Percentiles rank a stretch among this genome's conserved stretches.
These are phyloP conservation scores for Colletotrichum endophyticum DNA, from an alignment of 2,329 filamentous ascomycete species.

Conservation along the genomic window DNA sequence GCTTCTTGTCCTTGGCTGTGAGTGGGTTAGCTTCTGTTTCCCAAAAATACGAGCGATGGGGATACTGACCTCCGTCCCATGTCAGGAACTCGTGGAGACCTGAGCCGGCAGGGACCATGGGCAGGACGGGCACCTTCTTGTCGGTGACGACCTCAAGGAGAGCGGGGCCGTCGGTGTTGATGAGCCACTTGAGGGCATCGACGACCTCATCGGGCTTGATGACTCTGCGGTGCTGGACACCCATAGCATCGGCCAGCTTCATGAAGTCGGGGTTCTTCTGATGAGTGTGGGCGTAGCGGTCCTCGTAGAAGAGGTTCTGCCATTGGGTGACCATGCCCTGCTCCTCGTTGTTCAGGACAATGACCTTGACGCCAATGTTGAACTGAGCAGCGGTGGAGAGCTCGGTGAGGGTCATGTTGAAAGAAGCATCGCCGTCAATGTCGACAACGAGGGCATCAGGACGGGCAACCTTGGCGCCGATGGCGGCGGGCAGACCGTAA, in stretches of 20 bases:
- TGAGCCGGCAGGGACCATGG: conserved; percentile 91
- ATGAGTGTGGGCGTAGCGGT: conserved; percentile 90
- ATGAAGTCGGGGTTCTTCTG: conserved; percentile 96
- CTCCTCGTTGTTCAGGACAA: conserved; percentile 95
- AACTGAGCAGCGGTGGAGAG: conserved; percentile 93
- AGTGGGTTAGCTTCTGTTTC: conserved; percentile 32
- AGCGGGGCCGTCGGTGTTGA: conserved; percentile 88
- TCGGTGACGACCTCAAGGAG: conserved; percentile 92
- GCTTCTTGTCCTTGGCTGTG: conserved; percentile 70
- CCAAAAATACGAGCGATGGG: not conserved
- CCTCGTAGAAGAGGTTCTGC: conserved; percentile 97
- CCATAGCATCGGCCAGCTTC: conserved; percentile 92
- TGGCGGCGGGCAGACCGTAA: conserved; percentile 90
- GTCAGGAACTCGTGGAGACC: conserved; percentile 92
- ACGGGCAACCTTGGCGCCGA: conserved; percentile 86
- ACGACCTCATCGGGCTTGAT: conserved; percentile 78
- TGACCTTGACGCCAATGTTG: conserved; percentile 94
- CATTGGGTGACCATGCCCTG: conserved; percentile 99
- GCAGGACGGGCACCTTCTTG: conserved; percentile 91
- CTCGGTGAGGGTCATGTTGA: conserved; percentile 98
- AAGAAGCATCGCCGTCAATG: conserved; percentile 98
- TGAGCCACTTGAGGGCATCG: conserved; percentile 84
- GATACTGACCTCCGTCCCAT: conserved; percentile 74
- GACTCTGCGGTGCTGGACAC: conserved; percentile 75
- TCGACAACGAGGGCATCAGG: conserved; percentile 87